phyloP scores from a whole-genome alignment of 2,329 filamentous ascomycete species.

The Fusarium metavorans region DNA sequence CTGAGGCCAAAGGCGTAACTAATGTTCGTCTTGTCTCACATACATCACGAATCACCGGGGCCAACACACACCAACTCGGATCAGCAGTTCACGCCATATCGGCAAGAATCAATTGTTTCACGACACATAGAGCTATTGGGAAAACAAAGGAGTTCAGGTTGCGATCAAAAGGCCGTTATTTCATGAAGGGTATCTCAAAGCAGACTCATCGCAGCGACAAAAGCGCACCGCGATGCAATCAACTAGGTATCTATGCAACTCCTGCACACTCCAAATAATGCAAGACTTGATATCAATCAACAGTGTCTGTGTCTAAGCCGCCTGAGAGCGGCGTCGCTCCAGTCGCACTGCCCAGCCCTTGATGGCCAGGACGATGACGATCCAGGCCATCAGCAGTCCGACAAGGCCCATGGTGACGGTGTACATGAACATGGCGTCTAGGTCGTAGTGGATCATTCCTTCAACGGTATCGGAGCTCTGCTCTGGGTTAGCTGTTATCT shows the following conservation, averaged over 20 bases:
- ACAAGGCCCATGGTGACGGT: conserved; percentile 88
- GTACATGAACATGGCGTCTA: conserved; percentile 95
- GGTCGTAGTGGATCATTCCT: conserved; percentile 79
- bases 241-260: conserved; percentile 7
- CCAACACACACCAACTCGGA: neutral
- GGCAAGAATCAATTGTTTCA: neutral
- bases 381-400: conserved; percentile 87
- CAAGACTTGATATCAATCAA: neutral
- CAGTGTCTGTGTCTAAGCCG: neutral
- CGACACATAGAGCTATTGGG: neutral
- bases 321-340: conserved; percentile 47
- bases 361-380: conserved; percentile 80
- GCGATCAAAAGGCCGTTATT: conserved; percentile 21
- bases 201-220: conserved; percentile 22
- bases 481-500: conserved; percentile 35
- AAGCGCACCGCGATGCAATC: conserved; percentile 10
- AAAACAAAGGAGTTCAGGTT: neutral
- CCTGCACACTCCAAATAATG: neutral
- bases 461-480: conserved; percentile 80
- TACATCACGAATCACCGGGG: neutral
- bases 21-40: neutral
- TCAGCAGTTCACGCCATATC: neutral
- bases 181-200: conserved; percentile 45
- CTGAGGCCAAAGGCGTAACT: neutral
- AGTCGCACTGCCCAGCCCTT: conserved; percentile 84